phyloP scores from a whole-genome alignment of 2,329 filamentous ascomycete genomes.

The Ascochyta fabae region DNA sequence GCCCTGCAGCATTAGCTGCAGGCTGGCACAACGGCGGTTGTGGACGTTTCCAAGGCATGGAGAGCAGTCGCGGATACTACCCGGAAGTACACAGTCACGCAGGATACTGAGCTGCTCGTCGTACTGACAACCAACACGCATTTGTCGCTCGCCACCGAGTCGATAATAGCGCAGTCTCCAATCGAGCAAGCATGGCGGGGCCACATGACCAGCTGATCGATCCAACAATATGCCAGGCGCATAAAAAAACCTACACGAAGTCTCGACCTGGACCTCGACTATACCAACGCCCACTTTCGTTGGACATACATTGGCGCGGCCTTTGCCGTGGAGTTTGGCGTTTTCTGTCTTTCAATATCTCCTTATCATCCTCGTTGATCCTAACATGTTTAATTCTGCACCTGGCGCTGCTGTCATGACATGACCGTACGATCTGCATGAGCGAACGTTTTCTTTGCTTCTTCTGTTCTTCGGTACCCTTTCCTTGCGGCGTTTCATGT shows the following conservation, averaged over 20 bases:
- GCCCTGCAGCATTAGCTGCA: constrained; percentile 35
- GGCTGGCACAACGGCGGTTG: constrained; percentile 50
- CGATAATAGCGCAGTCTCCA: background rate
- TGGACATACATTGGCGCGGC: constrained; percentile 2
- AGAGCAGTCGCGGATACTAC: constrained; percentile 56
- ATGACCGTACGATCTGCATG: constrained; percentile 37
- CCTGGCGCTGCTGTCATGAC: constrained; percentile 24
- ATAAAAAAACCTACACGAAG: background rate
- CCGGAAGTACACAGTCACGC: constrained; percentile 52
- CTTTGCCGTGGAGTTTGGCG: constrained; percentile 4
- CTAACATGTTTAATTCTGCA: constrained; percentile 40
- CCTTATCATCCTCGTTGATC: constrained; percentile 15
- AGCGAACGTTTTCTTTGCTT: constrained; percentile 26
- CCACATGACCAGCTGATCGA: background rate
- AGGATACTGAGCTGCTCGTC: constrained; percentile 40
- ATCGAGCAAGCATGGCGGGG: background rate
- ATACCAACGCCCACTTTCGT: background rate
- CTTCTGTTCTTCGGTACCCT: constrained; percentile 9
- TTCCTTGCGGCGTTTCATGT: constrained; percentile 11
- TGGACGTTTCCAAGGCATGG: constrained; percentile 55
- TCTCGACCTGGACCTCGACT: background rate
- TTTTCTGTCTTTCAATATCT: constrained; percentile 6
- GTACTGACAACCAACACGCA: background rate
- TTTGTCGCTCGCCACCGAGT: background rate
- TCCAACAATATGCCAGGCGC: background rate